Evolutionary conservation across 1,284 basidiomycete species (phyloP).

Genomic region (Moesziomyces sp.): DNA sequence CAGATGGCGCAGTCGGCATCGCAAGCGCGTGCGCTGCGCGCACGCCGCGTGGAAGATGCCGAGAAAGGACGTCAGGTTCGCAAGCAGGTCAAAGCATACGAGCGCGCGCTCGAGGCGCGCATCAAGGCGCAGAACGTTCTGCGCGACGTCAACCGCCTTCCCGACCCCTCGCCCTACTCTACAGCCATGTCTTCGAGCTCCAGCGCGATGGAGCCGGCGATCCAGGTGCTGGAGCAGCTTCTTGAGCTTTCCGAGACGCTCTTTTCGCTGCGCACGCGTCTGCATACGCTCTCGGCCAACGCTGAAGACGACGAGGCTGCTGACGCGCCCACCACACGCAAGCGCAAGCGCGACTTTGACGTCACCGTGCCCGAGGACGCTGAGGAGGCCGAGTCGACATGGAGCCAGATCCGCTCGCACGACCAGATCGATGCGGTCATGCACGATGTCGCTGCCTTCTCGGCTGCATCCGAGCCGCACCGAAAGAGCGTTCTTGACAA

Average conservation of each 20-base stretch:
- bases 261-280: constrained; percentile 24
- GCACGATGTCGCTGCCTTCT: constrained; percentile 33
- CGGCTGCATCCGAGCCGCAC: constrained; percentile 18
- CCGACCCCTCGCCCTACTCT: constrained; percentile 18
- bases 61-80: constrained; percentile 56
- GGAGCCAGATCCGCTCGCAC: constrained; percentile 29
- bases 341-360: constrained; percentile 44
- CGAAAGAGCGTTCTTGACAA: constrained; percentile 48
- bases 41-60: constrained; percentile 52
- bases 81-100: constrained; percentile 59
- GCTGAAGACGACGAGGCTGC: constrained; percentile 1
- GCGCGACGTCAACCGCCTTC: constrained; percentile 42
- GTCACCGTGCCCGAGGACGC: constrained; percentile 17
- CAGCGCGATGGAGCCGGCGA: constrained; percentile 11
- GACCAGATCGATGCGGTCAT: constrained; percentile 33
- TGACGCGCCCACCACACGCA: constrained; percentile 20
- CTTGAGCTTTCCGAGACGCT: constrained; percentile 41
- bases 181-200: constrained; percentile 8
- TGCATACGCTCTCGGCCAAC: constrained; percentile 15
- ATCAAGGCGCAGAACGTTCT: constrained; percentile 57
- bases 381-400: constrained; percentile 25
- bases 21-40: constrained; percentile 49
- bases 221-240: constrained; percentile 29
- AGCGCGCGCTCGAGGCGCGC: constrained; percentile 53
- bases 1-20: constrained; percentile 43